phyloP scores from a whole-genome alignment of 2,329 filamentous ascomycete genomes.

The Claviceps quebecensis region DNA sequence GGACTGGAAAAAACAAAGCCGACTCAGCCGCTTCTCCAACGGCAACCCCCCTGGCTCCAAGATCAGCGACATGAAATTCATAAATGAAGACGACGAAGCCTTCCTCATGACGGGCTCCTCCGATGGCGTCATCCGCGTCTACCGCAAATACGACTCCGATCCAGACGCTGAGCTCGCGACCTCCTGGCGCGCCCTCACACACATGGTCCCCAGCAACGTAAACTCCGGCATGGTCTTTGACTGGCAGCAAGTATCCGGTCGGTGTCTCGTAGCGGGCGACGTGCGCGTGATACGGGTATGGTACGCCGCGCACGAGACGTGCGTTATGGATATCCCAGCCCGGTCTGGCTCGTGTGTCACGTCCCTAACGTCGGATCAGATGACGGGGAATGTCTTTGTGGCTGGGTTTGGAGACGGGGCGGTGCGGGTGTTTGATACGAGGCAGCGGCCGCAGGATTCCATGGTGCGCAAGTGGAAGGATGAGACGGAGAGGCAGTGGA shows the following conservation, averaged over 20 bases:
- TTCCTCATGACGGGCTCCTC: constrained; percentile 90
- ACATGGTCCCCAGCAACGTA: constrained; percentile 85
- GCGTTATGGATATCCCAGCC: constrained; percentile 84
- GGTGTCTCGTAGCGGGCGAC: constrained; percentile 88
- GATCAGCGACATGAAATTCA: constrained; percentile 91
- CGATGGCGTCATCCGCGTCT: constrained; percentile 87
- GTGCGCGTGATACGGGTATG: constrained; percentile 91
- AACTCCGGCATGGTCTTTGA: constrained; percentile 95
- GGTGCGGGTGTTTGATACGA: constrained; percentile 85
- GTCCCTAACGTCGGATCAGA: constrained; percentile 89
- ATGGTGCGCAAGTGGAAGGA: constrained; percentile 98
- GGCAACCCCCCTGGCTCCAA: constrained; percentile 82
- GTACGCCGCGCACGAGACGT: constrained; percentile 89
- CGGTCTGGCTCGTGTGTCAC: constrained; percentile 93
- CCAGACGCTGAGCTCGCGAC: constrained; percentile 72
- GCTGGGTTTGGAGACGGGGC: constrained; percentile 94
- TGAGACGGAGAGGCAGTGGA: constrained; percentile 72
- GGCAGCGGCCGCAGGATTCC: constrained; percentile 66
- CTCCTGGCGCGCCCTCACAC: constrained; percentile 79
- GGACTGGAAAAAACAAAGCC: constrained; percentile 74
- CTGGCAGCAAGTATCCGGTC: constrained; percentile 96
- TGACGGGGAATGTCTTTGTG: constrained; percentile 90
- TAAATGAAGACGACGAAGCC: constrained; percentile 96
- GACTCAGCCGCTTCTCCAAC: constrained; percentile 78
- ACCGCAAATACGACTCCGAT: constrained; percentile 75